phyloP scores from a whole-genome alignment of 2,329 filamentous ascomycete species.

The Aureobasidium sp. region DNA sequence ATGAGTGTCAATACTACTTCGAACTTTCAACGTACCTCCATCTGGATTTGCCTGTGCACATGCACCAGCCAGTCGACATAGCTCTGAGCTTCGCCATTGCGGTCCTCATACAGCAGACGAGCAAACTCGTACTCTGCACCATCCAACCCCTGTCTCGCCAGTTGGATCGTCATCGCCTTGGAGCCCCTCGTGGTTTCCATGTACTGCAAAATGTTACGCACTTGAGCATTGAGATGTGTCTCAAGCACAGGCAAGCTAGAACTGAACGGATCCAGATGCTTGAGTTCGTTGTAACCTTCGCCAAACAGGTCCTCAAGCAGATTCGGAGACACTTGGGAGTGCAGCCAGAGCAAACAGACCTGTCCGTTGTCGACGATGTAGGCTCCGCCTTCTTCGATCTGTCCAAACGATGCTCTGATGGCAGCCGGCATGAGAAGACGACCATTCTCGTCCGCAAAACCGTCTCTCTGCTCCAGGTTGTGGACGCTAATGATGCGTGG shows the following conservation, averaged over 20 bases:
- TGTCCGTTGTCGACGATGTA: slow-evolving; percentile 97
- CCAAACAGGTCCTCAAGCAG: slow-evolving; percentile 87
- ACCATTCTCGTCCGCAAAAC: slow-evolving; percentile 87
- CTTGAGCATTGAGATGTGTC: slow-evolving; percentile 89
- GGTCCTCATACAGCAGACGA: slow-evolving; percentile 79
- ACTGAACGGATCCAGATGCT: slow-evolving; percentile 71
- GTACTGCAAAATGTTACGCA: slow-evolving; percentile 87
- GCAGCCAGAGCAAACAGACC: slow-evolving; percentile 83
- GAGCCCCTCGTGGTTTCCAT: slow-evolving; percentile 70
- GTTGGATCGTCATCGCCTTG: slow-evolving; percentile 80
- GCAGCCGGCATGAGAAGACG: slow-evolving; percentile 76
- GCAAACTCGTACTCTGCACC: slow-evolving; percentile 97
- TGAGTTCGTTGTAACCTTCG: slow-evolving; percentile 60
- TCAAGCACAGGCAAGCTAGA: slow-evolving; percentile 75
- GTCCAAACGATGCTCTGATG: slow-evolving; percentile 74
- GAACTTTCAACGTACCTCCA: slow-evolving; percentile 49
- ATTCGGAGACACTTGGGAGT: slow-evolving; percentile 85
- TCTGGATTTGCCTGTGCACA: slow-evolving; percentile 83
- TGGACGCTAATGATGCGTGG: slow-evolving; percentile 88
- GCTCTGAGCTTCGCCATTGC: slow-evolving; percentile 94
- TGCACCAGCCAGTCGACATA: slow-evolving; percentile 99
- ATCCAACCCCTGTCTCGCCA: slow-evolving; percentile 86
- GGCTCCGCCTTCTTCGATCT: slow-evolving; percentile 84
- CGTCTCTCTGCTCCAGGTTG: slow-evolving; percentile 77
- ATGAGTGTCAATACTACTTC: background rate